Evolutionary conservation across 306 rosid species (phyloP).

Genomic region (Dalbergia cultrata): DNA sequence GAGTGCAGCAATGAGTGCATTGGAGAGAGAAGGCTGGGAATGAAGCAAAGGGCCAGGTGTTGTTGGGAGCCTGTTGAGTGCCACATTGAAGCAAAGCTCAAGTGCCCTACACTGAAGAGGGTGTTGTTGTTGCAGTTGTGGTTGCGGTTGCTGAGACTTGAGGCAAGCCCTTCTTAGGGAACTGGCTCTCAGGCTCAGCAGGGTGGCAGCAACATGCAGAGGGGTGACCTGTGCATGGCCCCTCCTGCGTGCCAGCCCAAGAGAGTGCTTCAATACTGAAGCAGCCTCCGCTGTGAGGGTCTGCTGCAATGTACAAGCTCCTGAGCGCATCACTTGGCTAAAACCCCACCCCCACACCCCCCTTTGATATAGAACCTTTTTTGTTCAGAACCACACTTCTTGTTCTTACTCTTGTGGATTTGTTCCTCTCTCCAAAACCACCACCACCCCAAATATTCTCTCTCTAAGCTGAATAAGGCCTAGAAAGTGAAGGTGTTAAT

Average conservation of each 20-base stretch:
- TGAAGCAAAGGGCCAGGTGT: conserved; percentile 67
- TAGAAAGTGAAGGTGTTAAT: neutral
- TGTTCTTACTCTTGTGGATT: conserved; percentile 23
- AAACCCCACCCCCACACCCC: conserved; percentile 75
- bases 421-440: conserved; percentile 37
- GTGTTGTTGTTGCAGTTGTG: conserved; percentile 42
- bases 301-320: conserved; percentile 85
- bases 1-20: conserved; percentile 93
- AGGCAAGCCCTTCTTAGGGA: conserved; percentile 75
- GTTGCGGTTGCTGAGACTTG: conserved; percentile 71
- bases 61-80: conserved; percentile 91
- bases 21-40: conserved; percentile 83
- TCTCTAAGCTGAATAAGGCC: conserved; percentile 24
- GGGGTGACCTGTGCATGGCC: conserved; percentile 99
- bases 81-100: conserved; percentile 98
- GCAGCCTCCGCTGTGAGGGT: conserved; percentile 99
- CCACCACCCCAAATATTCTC: conserved; percentile 53
- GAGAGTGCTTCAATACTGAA: conserved; percentile 90
- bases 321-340: conserved; percentile 92
- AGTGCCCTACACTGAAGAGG: conserved; percentile 92
- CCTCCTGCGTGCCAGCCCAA: conserved; percentile 77
- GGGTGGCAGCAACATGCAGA: conserved; percentile 88
- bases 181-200: conserved; percentile 65
- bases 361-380: conserved; percentile 25
- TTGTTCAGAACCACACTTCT: conserved; percentile 36